Evolutionary conservation across 2,329 filamentous ascomycete species (phyloP), one percentile per base, ranked within the genome.

Genomic region (Hortaea sp.): DNA sequence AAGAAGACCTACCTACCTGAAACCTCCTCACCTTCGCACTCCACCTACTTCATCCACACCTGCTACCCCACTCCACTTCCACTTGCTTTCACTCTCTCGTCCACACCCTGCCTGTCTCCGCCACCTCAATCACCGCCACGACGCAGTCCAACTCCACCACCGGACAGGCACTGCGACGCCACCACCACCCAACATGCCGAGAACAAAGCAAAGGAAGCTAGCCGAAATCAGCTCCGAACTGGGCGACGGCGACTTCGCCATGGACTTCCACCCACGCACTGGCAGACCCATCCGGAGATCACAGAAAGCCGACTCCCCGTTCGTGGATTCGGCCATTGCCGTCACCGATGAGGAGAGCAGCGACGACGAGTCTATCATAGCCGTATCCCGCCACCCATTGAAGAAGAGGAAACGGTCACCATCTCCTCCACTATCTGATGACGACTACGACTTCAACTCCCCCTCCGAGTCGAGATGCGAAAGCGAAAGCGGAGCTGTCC

Each of bases 271-370:
- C 53, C 53, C 61, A 40, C 54, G 56, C 45, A 70, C 67, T 6
- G 69, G 69, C 41, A 61, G 69, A 5, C 69, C 69, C 5, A 63
- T 71, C n/a, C 65, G 69, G 38, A 54, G 53, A 42, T 63, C 31
- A 63, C 57, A 31, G 64, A 65, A n/a, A 65, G 66, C 49, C 10
- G 52, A 56, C 6, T 64, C 58, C 2, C 66, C 61, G n/a, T 72
- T 64, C 47, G 63, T 70, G 13, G 66, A 70, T 46, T 67, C 66
- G 2, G 55, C 54, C 10, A 50, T 59, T 4, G 52, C 61, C 43
- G 60, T 68, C 30, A 66, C 65, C 39, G 65, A 63, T 29, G 53
- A 58, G 35, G 50, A 56, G 29, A 54, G 59, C 47, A 57, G 63
- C 11, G 59, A 63, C 39, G 61, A 64, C 4, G 62, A 66, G 12